Percentiles rank a stretch among this genome's conserved stretches.
These are phyloP conservation scores for Lippia alba DNA, from an alignment of 305 asterid genomes.

Conservation along the genomic window DNA sequence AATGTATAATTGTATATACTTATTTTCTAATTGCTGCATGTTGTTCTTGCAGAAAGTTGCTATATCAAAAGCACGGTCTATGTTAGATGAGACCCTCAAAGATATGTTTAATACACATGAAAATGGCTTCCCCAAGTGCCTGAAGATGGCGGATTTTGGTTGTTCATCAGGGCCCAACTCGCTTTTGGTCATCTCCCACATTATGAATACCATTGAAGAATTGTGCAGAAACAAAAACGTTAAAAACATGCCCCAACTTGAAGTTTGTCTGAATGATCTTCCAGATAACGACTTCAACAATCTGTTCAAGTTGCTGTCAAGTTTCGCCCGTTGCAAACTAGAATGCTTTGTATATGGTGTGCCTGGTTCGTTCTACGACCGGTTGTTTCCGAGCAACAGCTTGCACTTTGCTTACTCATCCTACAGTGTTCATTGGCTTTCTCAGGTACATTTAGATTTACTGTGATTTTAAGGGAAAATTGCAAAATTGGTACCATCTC, in stretches of 20 bases:
- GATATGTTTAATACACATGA: neutral
- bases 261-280: constrained; percentile 37
- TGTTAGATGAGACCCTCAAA: constrained; percentile 30
- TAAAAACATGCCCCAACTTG: neutral
- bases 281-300: constrained; percentile 36
- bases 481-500: too few relatives aligned
- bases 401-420: constrained; percentile 50
- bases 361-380: constrained; percentile 46
- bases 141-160: constrained; percentile 37
- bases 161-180: constrained; percentile 38
- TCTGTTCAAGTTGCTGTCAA: constrained; percentile 31
- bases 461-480: too few relatives aligned
- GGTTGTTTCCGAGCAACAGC: constrained; percentile 35
- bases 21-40: neutral
- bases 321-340: neutral
- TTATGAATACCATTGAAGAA: neutral
- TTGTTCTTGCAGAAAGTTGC: constrained; percentile 12
- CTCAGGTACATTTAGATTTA: constrained; percentile 32
- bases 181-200: neutral
- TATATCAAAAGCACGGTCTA: constrained; percentile 17
- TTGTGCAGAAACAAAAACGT: neutral
- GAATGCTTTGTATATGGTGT: constrained; percentile 33
- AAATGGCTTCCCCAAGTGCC: constrained; percentile 12
- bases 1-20: neutral
- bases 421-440: constrained; percentile 49